phyloP scores from a whole-genome alignment of 2,329 filamentous ascomycete species.

The Aureobasidium mangrovei region DNA sequence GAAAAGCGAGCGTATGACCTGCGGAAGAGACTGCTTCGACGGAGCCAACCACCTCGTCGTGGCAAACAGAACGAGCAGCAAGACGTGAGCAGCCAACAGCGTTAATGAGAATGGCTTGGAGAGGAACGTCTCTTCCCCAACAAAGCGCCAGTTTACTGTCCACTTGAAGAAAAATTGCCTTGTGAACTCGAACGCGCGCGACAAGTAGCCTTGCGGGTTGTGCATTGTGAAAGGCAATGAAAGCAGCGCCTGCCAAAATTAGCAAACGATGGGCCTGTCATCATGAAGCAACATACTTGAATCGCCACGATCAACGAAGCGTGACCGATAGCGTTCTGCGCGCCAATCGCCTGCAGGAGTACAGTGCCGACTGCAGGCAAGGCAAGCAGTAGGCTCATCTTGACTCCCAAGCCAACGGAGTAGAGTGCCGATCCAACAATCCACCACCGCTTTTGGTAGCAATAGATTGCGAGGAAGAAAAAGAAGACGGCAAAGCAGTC shows the following conservation, averaged over 20 bases:
- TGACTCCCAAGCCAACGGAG: constrained; percentile 75
- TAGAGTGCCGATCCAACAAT: constrained; percentile 63
- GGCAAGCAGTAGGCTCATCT: constrained; percentile 83
- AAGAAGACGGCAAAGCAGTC: constrained; percentile 82
- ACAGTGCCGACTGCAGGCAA: constrained; percentile 73
- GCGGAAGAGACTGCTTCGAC: constrained; percentile 48
- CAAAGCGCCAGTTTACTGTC: constrained; percentile 98
- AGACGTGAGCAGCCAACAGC: constrained; percentile 57
- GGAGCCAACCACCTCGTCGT: constrained; percentile 64
- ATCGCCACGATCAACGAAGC: constrained; percentile 65
- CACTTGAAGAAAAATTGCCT: constrained; percentile 91
- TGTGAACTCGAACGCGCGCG: constrained; percentile 81
- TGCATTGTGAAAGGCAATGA: constrained; percentile 59
- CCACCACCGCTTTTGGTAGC: constrained; percentile 68
- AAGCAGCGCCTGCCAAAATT: constrained; percentile 39
- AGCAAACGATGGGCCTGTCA: constrained; percentile 12
- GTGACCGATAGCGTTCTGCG: constrained; percentile 56
- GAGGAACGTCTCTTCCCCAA: constrained; percentile 75
- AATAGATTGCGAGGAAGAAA: constrained; percentile 71
- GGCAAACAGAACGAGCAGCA: constrained; percentile 59
- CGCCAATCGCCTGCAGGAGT: constrained; percentile 64
- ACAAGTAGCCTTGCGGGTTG: constrained; percentile 63
- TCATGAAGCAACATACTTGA: constrained; percentile 52
- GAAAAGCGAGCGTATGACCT: constrained; percentile 44
- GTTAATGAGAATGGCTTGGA: constrained; percentile 58